Conservation (phyloP, 805 yeast genomes). For the Saccharomycopsis oosterbeekiorum region DNA sequence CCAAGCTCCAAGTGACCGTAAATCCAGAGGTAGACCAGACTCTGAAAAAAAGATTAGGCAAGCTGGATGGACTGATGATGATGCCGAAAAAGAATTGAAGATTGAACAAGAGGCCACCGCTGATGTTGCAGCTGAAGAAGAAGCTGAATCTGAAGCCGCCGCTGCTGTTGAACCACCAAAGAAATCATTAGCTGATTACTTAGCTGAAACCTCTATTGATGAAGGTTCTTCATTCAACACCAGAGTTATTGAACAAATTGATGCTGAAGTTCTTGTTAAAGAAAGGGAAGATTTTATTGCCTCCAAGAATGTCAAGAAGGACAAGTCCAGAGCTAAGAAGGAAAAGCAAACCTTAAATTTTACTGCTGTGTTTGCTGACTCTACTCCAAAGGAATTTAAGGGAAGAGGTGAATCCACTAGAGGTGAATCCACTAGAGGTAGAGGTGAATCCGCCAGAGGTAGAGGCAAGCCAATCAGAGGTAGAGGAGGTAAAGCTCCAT, state of each 20-base stretch:
- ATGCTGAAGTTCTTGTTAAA: slow-evolving; percentile 52
- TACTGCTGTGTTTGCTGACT: slow-evolving; percentile 61
- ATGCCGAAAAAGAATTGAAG: slow-evolving; percentile 61
- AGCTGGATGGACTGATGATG: slow-evolving; percentile 78
- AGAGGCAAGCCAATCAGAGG: slow-evolving; percentile 27
- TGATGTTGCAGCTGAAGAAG: slow-evolving; percentile 30
- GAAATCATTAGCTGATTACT: slow-evolving; percentile 76
- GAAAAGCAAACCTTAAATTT: slow-evolving; percentile 71
- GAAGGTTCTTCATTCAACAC: slow-evolving; percentile 40
- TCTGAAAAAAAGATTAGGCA: slow-evolving; percentile 72
- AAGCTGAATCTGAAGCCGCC: slow-evolving; percentile 32
- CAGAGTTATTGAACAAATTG: slow-evolving; percentile 29
- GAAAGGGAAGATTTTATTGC: slow-evolving; percentile 50
- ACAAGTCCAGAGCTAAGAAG: slow-evolving; percentile 67
- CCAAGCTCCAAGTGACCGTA: slow-evolving; percentile 62
- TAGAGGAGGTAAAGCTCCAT: slow-evolving; percentile 25
- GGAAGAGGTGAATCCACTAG: slow-evolving; percentile 26
- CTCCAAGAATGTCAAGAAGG: slow-evolving; percentile 56
- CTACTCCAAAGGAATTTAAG: slow-evolving; percentile 30
- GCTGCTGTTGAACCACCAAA: slow-evolving; percentile 39
- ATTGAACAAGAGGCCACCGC: slow-evolving; percentile 35
- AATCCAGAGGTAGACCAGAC: slow-evolving; percentile 78
- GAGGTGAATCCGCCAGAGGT: slow-evolving; percentile 26
- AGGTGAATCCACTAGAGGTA: no score
- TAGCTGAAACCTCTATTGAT: slow-evolving; percentile 45